phyloP scores from a whole-genome alignment of 345 rosid species.

The Gossypium herbaceum region DNA sequence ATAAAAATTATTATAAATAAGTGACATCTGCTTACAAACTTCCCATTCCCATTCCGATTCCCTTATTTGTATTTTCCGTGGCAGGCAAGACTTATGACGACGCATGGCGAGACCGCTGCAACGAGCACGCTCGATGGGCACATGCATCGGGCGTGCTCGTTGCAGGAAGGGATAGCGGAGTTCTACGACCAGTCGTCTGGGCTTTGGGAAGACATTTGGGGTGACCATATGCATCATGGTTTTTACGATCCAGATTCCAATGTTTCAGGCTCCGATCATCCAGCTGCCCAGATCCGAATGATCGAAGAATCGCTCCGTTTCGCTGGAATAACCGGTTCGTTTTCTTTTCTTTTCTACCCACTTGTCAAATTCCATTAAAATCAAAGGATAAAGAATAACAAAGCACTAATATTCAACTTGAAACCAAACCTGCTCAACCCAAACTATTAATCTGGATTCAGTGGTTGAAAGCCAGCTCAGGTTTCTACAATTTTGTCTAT shows the following conservation, averaged over 20 bases:
- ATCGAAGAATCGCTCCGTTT: constrained; percentile 79
- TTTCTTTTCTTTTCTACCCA: background rate
- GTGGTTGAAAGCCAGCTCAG: background rate
- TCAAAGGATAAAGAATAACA: background rate
- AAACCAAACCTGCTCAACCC: background rate
- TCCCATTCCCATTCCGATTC: background rate
- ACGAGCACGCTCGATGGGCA: no score
- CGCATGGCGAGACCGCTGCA: no score
- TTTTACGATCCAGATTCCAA: constrained; percentile 50
- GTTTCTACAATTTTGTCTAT: background rate
- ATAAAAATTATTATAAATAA: background rate
- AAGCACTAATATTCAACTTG: background rate
- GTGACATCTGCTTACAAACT: background rate
- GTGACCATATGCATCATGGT: constrained; percentile 98
- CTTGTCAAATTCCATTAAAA: background rate
- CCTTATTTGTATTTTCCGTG: background rate
- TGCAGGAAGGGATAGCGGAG: constrained; percentile 71
- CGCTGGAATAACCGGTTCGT: constrained; percentile 55
- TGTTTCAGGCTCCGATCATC: constrained; percentile 47
- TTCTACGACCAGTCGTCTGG: constrained; percentile 86
- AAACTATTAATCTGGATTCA: background rate
- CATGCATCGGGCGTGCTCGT: background rate
- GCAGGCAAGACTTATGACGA: no score
- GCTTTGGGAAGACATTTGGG: constrained; percentile 87
- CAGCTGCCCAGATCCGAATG: constrained; percentile 81